Percentiles rank a stretch among this genome's conserved stretches.
These are phyloP conservation scores for Ceratocystis papillata DNA, from an alignment of 2,329 filamentous ascomycete genomes.

Conservation along the genomic window DNA sequence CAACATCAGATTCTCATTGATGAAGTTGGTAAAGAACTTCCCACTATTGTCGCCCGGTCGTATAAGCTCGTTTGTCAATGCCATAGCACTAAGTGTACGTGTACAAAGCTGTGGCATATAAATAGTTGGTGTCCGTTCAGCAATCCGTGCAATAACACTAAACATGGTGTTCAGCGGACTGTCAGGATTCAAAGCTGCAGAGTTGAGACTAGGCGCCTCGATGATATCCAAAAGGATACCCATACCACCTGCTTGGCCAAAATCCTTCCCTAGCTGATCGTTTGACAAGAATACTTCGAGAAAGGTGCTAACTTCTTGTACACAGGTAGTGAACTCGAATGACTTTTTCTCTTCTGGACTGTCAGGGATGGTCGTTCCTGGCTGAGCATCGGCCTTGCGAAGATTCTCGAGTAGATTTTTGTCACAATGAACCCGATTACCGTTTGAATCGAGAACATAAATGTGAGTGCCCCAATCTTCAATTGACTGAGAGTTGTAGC, in stretches of 20 bases:
- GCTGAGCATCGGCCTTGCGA: constrained; percentile 25
- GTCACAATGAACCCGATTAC: constrained; percentile 43
- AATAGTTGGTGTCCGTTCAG: constrained; percentile 69
- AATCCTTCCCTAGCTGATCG: constrained; percentile 56
- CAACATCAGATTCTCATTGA: constrained; percentile 38
- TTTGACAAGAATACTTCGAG: constrained; percentile 65
- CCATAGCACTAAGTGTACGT: constrained; percentile 59
- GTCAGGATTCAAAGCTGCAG: constrained; percentile 44
- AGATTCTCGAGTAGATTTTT: constrained; percentile 31
- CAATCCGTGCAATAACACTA: constrained; percentile 35
- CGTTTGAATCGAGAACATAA: constrained; percentile 49
- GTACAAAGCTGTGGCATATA: constrained; percentile 71
- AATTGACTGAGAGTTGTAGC: constrained; percentile 55
- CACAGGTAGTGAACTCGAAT: constrained; percentile 20
- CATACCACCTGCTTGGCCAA: constrained; percentile 69
- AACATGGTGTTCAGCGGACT: constrained; percentile 23
- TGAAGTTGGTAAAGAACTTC: constrained; percentile 61
- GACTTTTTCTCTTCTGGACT: constrained; percentile 12
- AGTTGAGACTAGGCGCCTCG: constrained; percentile 68
- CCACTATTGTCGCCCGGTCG: constrained; percentile 37
- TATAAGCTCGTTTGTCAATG: constrained; percentile 56
- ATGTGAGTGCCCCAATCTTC: constrained; percentile 71
- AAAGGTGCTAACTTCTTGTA: constrained; percentile 53
- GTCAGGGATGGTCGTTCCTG: constrained; percentile 1
- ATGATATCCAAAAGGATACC: constrained; percentile 77